Evolutionary conservation across 78 protist genomes (phyloP), one percentile per base, ranked within the genome.

Genomic region (Dictyostelium purpureum): DNA sequence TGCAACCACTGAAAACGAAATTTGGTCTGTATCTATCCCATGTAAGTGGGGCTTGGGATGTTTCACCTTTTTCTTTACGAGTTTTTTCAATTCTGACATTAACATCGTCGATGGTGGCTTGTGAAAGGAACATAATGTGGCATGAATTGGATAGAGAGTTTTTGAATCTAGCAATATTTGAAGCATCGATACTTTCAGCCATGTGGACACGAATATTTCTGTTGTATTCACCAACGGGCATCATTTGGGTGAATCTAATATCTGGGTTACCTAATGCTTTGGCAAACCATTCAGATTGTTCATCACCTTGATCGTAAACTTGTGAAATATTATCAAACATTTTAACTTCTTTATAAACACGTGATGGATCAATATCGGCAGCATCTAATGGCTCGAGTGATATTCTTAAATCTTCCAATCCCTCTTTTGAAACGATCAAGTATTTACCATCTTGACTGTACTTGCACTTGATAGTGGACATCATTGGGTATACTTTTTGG

Each of bases 11-110:
- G 19, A 83, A 11, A 12, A 83, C 26, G 7, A 83, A 5, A 65
- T 83, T 83, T n/a, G 90, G 90, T 70, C 90, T 75, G 28, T 52
- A 83, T 9, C 75, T 56, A 45, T 71, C 42, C 47, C 24, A 14
- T 40, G 76, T 56, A 18, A 83, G 35, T 33, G 37, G 43, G 10
- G 33, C 28, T 76, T 61, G 33, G 42, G 35, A 18, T 28, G 1
- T 3, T 57, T 83, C 90, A 37, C 33, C 35, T 2, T 71, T 69
- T 21, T 26, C 5, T 11, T 24, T 4, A 21, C 90, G 47, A n/a
- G 79, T 71, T 18, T 69, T 74, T 4, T 24, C 37, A 26, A 83
- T 73, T 21, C 26, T 40, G 0, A 18, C 3, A 26, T 83, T 83
- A 51, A 83, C 26, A 18, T 71, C 81, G 19, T 26, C 71, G 4